Base-by-base conservation (phyloP, 1,284 basidiomycete species). In the Naganishia cerealis region DNA sequence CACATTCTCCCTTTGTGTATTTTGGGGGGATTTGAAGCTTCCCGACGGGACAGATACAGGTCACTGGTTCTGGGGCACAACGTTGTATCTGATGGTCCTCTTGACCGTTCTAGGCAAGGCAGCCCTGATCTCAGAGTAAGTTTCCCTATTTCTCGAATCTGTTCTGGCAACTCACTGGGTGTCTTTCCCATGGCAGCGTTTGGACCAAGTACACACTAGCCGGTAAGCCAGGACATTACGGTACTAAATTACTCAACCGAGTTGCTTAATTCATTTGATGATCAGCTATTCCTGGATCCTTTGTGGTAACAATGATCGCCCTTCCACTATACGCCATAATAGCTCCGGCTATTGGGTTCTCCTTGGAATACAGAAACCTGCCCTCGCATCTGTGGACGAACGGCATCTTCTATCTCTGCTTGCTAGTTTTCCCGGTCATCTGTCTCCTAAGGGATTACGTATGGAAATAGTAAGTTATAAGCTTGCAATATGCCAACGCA, bases 141-240 rank as follows among this genome's bases (percentile, higher is more conserved):
- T 85, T 9, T 18, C 18, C 55, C 39, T 3, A 42, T 24, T 53
- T n/a, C 57, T 26, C 29, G 39, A 24, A 24, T 24, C n/a, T 66
- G 3, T 57, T 36, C 59, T 29, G 24, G 48, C 65, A 24, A 59
- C 72, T 78, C 21, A 24, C n/a, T 50, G 39, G 72, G 65, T 38
- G 26, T 55, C 54, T 39, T 42, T 39, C 43, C 33, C 42, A 40
- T 9, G 29, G 16, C 72, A 96, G 93, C 74, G 81, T 99, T n/a
- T 99, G 95, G 96, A 98, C 95, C 2, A 98, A 99, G 78, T 99
- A 98, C 79, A 98, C 94, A 3, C 90, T 94, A 48, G 91, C 92
- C 56, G 90, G 88, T 88, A 75, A 67, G 83, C 75, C 7, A 4
- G 21, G 46, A 24, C 15, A 21, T 21, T 7, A 46, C 21, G 21